Conservation (phyloP, 2,329 filamentous ascomycete genomes). For the Colletotrichum magnum region DNA sequence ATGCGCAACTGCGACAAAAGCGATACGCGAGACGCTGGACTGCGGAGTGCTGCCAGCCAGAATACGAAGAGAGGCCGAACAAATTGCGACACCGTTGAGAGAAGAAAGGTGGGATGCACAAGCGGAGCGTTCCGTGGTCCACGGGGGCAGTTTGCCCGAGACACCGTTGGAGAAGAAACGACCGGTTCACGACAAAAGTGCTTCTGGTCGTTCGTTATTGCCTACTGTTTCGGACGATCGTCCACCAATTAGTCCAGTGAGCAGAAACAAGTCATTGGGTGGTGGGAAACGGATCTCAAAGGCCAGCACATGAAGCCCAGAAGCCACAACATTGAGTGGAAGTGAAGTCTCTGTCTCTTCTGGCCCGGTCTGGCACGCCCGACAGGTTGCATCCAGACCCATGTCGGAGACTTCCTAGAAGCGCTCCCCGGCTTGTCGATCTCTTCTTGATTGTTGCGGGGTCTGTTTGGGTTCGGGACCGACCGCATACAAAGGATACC, state of each 20-base stretch:
- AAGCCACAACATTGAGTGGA: not conserved
- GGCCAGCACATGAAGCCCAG: not conserved
- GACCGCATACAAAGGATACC: conserved; percentile 20
- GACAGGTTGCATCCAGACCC: conserved; percentile 1
- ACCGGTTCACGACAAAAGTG: not conserved
- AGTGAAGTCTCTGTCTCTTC: not conserved
- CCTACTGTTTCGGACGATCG: conserved; percentile 1
- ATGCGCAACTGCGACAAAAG: not conserved
- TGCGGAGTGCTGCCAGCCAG: not conserved
- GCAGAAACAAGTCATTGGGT: not conserved
- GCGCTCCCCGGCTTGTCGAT: conserved; percentile 10
- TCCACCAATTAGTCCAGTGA: not conserved
- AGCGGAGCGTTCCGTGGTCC: conserved; percentile 1
- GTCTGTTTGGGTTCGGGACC: conserved; percentile 30
- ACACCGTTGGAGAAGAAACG: conserved; percentile 22
- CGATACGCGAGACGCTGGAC: too few relatives aligned
- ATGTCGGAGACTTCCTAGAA: not conserved
- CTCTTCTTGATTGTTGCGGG: conserved; percentile 19
- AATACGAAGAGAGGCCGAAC: conserved; percentile 19
- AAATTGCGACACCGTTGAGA: conserved; percentile 3
- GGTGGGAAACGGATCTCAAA: not conserved
- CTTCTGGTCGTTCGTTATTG: not conserved
- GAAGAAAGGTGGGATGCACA: conserved; percentile 18
- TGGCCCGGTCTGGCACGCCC: not conserved
- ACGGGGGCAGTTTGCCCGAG: conserved; percentile 6